Evolutionary conservation across 1,284 basidiomycete species (phyloP), one percentile per base, ranked within the genome.

Genomic region (Ustilago vetiveriae): DNA sequence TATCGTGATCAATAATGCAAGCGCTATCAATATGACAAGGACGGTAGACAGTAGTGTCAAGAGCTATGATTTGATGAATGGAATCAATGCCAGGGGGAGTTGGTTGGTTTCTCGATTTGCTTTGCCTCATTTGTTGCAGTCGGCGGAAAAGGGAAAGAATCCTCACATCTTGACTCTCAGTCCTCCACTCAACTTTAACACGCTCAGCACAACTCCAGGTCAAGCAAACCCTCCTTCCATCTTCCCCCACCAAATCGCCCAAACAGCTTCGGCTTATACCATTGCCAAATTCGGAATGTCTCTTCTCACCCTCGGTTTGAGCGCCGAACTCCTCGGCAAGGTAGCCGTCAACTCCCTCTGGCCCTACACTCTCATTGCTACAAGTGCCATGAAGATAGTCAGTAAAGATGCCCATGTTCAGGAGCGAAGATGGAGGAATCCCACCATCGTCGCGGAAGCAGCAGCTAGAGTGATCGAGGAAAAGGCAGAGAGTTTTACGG

Each of bases 251-350:
- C 67, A 75, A n/a, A 52, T 76, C 33, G 57, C 63, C 0, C 37
- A 55, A 2, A 65, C 71, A 0, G 66, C 52, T 1, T 51, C 69
- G 1, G 76, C 74, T 5, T 82, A 82, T 35, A 58, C 76, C 2
- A 76, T 82, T 37, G 73, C 80, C 36, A 82, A 82, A 44, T 54
- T 76, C 32, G 80, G 73, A 29, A 82, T 82, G 81, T 68, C 64
- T 2, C 63, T 81, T 13, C 67, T 67, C 22, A 74, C 77, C 10
- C 67, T 80, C 9, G 73, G 65, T 8, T 57, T 82, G 2, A 67
- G 77, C 2, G 81, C 75, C n/a, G 79, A 82, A 58, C 46, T 57
- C 14, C n/a, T 48, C 4, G 70, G 72, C 9, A 51, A 59, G 14
- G 48, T 82, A 1, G 78, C 47, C 2, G 68, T 75, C 23, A 82